Conservation (phyloP, 148 eudicot genomes). For the Fagopyrum homotropicum region DNA sequence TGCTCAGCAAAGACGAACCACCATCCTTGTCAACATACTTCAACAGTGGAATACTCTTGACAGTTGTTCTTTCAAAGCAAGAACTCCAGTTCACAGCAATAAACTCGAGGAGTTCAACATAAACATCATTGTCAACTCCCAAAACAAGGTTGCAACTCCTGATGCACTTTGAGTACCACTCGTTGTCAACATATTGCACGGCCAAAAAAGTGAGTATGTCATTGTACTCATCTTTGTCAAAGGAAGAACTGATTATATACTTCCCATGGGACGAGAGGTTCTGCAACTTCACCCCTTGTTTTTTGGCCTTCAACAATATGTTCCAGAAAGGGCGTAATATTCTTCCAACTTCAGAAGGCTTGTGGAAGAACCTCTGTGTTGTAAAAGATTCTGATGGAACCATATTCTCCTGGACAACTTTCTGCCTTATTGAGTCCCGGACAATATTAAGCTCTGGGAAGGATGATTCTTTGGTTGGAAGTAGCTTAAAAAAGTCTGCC, state of each 20-base stretch:
- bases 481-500: constrained; percentile 34
- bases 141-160: constrained; percentile 48
- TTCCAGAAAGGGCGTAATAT: constrained; percentile 36
- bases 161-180: constrained; percentile 64
- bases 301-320: constrained; percentile 33
- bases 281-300: constrained; percentile 28
- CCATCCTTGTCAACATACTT: constrained; percentile 38
- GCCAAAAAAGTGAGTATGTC: constrained; percentile 42
- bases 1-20: constrained; percentile 23
- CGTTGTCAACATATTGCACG: constrained; percentile 31
- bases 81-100: constrained; percentile 42
- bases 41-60: constrained; percentile 37
- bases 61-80: constrained; percentile 23
- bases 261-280: constrained; percentile 58
- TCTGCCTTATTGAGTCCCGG: constrained; percentile 32
- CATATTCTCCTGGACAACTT: constrained; percentile 22
- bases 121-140: constrained; percentile 36
- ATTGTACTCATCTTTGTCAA: constrained; percentile 40
- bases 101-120: constrained; percentile 44
- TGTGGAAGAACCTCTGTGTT: constrained; percentile 35
- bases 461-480: constrained; percentile 32
- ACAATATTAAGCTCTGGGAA: constrained; percentile 33
- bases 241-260: constrained; percentile 37
- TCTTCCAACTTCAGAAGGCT: constrained; percentile 54
- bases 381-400: constrained; percentile 20